phyloP scores from a whole-genome alignment of 352 stramenopile genomes.

The Phytophthora fragariaefolia region DNA sequence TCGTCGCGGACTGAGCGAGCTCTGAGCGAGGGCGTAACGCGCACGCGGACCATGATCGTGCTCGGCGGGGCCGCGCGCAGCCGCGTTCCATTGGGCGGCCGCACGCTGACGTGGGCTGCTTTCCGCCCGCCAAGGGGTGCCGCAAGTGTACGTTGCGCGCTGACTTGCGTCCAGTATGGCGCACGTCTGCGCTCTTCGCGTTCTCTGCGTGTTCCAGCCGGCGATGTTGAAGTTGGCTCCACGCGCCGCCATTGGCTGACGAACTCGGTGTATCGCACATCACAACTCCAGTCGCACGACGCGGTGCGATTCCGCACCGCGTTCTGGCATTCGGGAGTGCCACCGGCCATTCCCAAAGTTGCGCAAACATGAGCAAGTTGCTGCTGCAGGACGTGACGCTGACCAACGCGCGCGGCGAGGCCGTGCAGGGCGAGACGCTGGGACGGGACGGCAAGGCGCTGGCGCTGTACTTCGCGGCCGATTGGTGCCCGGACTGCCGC shows the following conservation, averaged over 20 bases:
- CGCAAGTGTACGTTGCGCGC: slow-evolving; percentile 6
- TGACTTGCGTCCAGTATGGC: slow-evolving; percentile 2
- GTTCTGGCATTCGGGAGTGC: slow-evolving; percentile 5
- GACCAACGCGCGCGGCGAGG: slow-evolving; percentile 60
- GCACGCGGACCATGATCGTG: no score
- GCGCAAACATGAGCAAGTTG: slow-evolving; percentile 42
- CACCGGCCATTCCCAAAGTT: slow-evolving; percentile 13
- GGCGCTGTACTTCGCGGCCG: slow-evolving; percentile 83
- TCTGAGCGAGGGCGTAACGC: no score
- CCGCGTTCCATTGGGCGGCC: slow-evolving; percentile 7
- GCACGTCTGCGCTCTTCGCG: not conserved
- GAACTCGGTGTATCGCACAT: slow-evolving; percentile 8
- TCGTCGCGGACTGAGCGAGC: slow-evolving; percentile 5
- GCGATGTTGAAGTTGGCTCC: slow-evolving; percentile 21
- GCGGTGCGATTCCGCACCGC: not conserved
- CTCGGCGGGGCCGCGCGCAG: slow-evolving; percentile 1
- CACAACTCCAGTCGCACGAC: not conserved
- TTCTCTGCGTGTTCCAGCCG: slow-evolving; percentile 1
- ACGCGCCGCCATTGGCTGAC: slow-evolving; percentile 15
- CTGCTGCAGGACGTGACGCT: slow-evolving; percentile 64
- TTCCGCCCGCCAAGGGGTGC: slow-evolving; percentile 16
- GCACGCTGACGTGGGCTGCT: slow-evolving; percentile 18
- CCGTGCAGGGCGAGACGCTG: slow-evolving; percentile 48
- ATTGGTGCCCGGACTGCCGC: slow-evolving; percentile 88
- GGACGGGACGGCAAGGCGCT: slow-evolving; percentile 58